Base-by-base conservation (phyloP, 495 filamentous ascomycete species). In the Podospora australis region DNA sequence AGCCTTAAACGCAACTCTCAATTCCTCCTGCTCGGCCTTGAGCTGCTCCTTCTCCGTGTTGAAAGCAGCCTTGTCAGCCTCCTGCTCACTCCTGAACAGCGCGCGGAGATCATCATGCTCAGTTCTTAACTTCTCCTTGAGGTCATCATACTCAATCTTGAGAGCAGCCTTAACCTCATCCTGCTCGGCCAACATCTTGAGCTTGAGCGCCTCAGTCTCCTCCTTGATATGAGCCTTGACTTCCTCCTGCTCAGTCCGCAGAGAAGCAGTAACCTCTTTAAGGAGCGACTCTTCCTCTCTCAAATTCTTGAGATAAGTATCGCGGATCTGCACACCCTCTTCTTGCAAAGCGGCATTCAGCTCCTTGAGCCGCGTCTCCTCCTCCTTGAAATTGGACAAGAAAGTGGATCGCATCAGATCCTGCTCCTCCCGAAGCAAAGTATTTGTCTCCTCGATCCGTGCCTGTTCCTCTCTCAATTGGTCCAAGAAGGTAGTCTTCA, bases 261-360 rank as follows among this genome's bases (percentile, higher is more conserved):
- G 42, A 5, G 43, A 36, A 6, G 44, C 50, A 47, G 60, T 65
- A 9, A 45, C 47, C 32, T 65, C 56, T 50, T 55, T 60, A 6
- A 65, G 24, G 26, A 95, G 71, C 10, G 80, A 77, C 34, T 95
- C 82, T 63, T 96, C 86, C 0, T 83, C 80, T 23, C 73, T 73
- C 10, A 71, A 70, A 24, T 69, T 78, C 11, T 80, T 73, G 0
- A 62, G 35, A 46, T 95, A 80, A 25, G 86, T 82, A 14, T 58
- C 54, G 40, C 54, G 57, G 16, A 62, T 46, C 7, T 39, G 19
- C 6, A 58, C 35, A 19, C 77, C 71, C 47, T 62, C 58, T 9
- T 58, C 58, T 17, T 49, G 34, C 4, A 65, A 26, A 0, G 42
- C 28, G 7, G 48, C 60, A 20, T 59, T 56, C 2, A 46, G 41